Evolutionary conservation across 352 stramenopile genomes (phyloP).

Genomic region (Peronospora destructor): DNA sequence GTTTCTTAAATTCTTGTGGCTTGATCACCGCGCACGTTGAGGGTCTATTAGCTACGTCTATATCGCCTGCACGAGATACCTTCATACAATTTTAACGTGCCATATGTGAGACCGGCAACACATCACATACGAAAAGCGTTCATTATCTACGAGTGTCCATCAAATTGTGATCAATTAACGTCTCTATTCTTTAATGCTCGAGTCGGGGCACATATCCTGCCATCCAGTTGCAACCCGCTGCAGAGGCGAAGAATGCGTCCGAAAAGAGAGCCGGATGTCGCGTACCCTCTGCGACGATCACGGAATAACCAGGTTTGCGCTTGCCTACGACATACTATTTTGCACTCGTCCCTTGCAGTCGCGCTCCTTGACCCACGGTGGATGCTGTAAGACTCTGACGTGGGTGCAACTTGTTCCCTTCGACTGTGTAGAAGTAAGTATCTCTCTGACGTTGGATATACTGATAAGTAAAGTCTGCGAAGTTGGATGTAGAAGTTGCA

Average conservation of each 20-base stretch:
- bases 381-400: constrained; percentile 84
- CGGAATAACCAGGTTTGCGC: constrained; percentile 35
- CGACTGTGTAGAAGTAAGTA: constrained; percentile 79
- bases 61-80: too few species aligned
- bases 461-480: constrained; percentile 89
- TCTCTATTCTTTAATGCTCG: too few species aligned
- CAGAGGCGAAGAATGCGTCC: constrained; percentile 74
- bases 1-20: too few species aligned
- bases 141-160: too few species aligned
- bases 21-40: too few species aligned
- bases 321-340: constrained; percentile 90
- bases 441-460: constrained; percentile 74
- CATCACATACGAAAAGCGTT: too few species aligned
- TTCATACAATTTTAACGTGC: too few species aligned
- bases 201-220: constrained; percentile 28
- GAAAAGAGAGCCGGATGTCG: constrained; percentile 88
- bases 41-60: too few species aligned
- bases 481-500: constrained; percentile 97
- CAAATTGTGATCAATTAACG: too few species aligned
- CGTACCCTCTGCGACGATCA: constrained; percentile 83
- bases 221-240: constrained; percentile 88
- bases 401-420: constrained; percentile 50
- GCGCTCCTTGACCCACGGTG: constrained; percentile 91
- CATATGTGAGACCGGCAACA: too few species aligned
- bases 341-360: constrained; percentile 75